Percentiles rank a stretch among this genome's conserved stretches.
Conservation (phyloP, 2,329 filamentous ascomycete genomes). For the Fusarium guadeloupense region DNA sequence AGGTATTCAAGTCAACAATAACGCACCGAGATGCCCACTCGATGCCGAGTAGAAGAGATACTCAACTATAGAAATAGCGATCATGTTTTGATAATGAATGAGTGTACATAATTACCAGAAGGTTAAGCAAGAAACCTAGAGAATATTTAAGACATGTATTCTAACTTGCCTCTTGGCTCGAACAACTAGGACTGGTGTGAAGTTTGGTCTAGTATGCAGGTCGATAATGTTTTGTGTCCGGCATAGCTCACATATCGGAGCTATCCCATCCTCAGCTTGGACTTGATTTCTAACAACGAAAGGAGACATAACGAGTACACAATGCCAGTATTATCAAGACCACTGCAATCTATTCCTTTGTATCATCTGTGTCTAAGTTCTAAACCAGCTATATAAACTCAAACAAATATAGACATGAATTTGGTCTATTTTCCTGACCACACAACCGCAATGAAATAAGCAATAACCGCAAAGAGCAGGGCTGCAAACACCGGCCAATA, state of each 20-base stretch:
- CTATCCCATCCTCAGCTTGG: no score
- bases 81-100: constrained; percentile 15
- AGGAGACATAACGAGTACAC: no score
- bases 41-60: constrained; percentile 79
- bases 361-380: not conserved
- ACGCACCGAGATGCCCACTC: constrained; percentile 75
- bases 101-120: not conserved
- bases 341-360: not conserved
- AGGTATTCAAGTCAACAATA: constrained; percentile 88
- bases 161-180: no score
- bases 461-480: constrained; percentile 14
- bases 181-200: no score
- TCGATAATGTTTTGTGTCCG: no score
- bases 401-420: not conserved
- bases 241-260: no score
- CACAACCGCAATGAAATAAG: not conserved
- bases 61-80: no score
- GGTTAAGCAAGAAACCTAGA: not conserved
- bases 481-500: not conserved
- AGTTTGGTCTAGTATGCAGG: no score
- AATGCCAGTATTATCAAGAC: not conserved
- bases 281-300: no score
- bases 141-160: not conserved
- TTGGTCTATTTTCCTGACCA: not conserved
- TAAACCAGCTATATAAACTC: not conserved